phyloP scores from a whole-genome alignment of 2,329 filamentous ascomycete species.

The Fusarium citri region DNA sequence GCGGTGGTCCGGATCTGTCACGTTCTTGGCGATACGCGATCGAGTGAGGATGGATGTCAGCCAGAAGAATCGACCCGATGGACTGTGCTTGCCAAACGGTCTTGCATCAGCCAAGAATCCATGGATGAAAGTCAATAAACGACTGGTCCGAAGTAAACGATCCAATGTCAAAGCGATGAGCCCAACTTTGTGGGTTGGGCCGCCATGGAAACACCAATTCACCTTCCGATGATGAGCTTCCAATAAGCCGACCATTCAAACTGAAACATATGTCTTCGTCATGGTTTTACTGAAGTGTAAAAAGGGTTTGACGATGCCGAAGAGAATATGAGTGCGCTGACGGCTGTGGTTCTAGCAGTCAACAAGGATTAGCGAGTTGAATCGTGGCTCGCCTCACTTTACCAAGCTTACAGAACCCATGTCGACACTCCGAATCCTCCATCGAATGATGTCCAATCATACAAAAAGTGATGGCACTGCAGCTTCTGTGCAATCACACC shows the following conservation, averaged over 20 bases:
- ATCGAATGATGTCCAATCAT: conserved; percentile 11
- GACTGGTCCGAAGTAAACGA: too few species aligned
- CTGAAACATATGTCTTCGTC: not conserved
- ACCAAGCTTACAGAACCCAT: not conserved
- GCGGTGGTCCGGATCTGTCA: not conserved
- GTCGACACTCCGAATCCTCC: not conserved
- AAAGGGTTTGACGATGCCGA: not conserved
- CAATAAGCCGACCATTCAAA: not conserved
- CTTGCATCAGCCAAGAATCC: not conserved
- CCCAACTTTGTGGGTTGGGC: conserved; percentile 30
- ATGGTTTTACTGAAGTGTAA: not conserved
- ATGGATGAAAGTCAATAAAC: not conserved
- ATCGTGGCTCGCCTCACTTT: conserved; percentile 35
- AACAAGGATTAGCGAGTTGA: not conserved
- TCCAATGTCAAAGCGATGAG: not conserved
- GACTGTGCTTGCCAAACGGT: not conserved
- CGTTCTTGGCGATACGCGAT: not conserved
- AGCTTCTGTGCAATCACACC: conserved; percentile 6
- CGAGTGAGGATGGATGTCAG: not conserved
- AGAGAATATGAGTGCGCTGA: not conserved
- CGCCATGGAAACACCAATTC: not conserved
- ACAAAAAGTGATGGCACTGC: not conserved
- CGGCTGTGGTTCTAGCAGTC: conserved; percentile 5
- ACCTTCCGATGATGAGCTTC: not conserved
- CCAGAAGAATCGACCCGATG: not conserved